These are phyloP conservation scores for Moricandia arvensis DNA, from an alignment of 345 rosid species.

Conservation along the genomic window DNA sequence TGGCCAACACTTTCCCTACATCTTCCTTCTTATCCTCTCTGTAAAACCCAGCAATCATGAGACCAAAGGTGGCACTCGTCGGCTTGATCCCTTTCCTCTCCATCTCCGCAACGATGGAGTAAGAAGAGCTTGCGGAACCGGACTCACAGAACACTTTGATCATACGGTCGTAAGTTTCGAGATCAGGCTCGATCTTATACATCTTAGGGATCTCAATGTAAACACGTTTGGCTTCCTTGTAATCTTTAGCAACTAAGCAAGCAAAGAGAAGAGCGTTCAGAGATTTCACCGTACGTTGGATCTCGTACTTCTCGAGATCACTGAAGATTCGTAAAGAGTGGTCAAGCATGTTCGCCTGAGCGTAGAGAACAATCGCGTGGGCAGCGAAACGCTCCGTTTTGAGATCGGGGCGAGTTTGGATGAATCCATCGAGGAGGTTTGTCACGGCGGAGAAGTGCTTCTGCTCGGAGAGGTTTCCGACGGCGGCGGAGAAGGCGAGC, in stretches of 20 bases:
- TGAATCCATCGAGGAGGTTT: constrained; percentile 56
- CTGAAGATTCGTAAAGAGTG: constrained; percentile 55
- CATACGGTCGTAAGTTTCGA: constrained; percentile 61
- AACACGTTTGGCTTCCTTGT: constrained; percentile 55
- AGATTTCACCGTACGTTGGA: constrained; percentile 50
- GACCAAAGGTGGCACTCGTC: constrained; percentile 46
- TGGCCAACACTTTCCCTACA: constrained; percentile 58
- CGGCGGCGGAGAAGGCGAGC: constrained; percentile 64
- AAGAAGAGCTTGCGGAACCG: constrained; percentile 58
- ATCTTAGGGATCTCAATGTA: constrained; percentile 57
- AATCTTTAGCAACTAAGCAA: constrained; percentile 58
- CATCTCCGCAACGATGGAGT: constrained; percentile 76
- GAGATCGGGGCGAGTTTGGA: constrained; percentile 57
- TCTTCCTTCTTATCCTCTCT: constrained; percentile 70
- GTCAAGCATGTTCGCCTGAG: constrained; percentile 72
- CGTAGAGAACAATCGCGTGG: constrained; percentile 70
- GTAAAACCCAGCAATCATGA: constrained; percentile 65
- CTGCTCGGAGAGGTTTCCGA: constrained; percentile 50
- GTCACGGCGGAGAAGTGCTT: constrained; percentile 51
- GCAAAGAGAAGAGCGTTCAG: constrained; percentile 68
- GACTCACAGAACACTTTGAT: constrained; percentile 68
- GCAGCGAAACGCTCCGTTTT: constrained; percentile 54
- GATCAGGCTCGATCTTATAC: constrained; percentile 56
- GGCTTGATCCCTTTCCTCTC: constrained; percentile 60
- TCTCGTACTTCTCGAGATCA: constrained; percentile 47